Base-by-base conservation (phyloP, 148 eudicot species). In the Drosera capensis region DNA sequence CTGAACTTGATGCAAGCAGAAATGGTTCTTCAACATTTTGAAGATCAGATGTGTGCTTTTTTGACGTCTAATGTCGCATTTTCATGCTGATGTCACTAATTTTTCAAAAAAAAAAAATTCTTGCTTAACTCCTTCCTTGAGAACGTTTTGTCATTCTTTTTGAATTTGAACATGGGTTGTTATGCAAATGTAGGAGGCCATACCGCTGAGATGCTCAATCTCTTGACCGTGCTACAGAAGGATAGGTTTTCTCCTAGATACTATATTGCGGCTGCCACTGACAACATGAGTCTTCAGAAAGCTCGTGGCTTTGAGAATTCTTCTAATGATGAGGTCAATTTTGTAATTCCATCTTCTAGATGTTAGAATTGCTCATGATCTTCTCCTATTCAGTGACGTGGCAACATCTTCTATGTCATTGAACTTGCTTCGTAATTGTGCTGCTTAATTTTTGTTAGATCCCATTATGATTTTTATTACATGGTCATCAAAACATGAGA, bases 161-260 rank as follows among this genome's bases (percentile, higher is more conserved):
- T 23, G 9, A 11, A 29, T 17, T 3, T n/a, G 16, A 11, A 7
- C 1, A 11, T 12, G 16, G 16, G 43, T 18, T 58, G 29, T 39
- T 17, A 62, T 56, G 37, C 34, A 59, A 7, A 2, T 71, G 64
- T 60, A 82, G 96, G 96, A 30, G 96, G 94, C 48, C 96, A 88
- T 60, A 88, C 96, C 5, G 94, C 96, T 12, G 96, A 88, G 68
- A 88, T 88, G 94, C 58, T 88, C 46, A 83, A 82, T 70, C 76
- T 88, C 21, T 46, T 88, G 55, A 45, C 61, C 9, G 75, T 66
- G 1, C 49, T 88, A 44, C 71, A 77, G 46, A 68, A 54, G 58
- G 85, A 75, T 18, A 64, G 72, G 61, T 80, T 87, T 64, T 46
- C 56, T 26, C 90, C 94, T 1, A 74, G 94, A 59, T 77, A 65